Base-by-base conservation (phyloP, 306 rosid species). In the Benincasa hispida region DNA sequence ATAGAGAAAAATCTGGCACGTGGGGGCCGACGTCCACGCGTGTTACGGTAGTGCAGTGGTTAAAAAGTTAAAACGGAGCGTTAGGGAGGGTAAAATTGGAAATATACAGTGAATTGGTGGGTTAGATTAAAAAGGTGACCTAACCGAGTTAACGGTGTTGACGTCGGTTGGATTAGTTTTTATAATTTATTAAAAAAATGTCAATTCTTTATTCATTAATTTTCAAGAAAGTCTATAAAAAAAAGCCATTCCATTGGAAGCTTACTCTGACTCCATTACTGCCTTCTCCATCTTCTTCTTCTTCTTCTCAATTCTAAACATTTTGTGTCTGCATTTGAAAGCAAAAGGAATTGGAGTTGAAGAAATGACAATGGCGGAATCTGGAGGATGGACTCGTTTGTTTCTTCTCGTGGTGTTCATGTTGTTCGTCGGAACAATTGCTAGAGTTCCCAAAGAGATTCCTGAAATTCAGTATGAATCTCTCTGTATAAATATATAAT, bases 331-430 rank as follows among this genome's bases (percentile, higher is more conserved):
- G 66, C 55, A 37, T 79, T 72, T 42, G 5, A 37, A 19, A 54
- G 11, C 55, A 34, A 56, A 27, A 9, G 56, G 19, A 56, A 18
- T 67, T 72, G 55, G 61, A 59, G 62, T 12, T 58, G 56, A 32
- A 60, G 48, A 9, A 9, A 42, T 19, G 24, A 14, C 83, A 89
- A 93, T 93, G 97, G 93, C 82, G 75, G 80, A 77, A 60, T 79
- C 87, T 79, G 22, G 76, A 6, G 78, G 34, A 75, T 83, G 81
- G 82, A 47, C 86, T 74, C 24, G 69, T 30, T 80, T 79, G 34
- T 81, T 79, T 35, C 60, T 84, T 76, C 56, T 86, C 10, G 74
- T 90, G 76, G 77, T 87, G 39, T 68, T 86, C 27, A 21, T 85
- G 61, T 22, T 87, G 80, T 72, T 89, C 78, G 81, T 82, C 69